Base-by-base conservation (phyloP, 2,329 filamentous ascomycete genomes). In the Cladosporium cucumerinum region DNA sequence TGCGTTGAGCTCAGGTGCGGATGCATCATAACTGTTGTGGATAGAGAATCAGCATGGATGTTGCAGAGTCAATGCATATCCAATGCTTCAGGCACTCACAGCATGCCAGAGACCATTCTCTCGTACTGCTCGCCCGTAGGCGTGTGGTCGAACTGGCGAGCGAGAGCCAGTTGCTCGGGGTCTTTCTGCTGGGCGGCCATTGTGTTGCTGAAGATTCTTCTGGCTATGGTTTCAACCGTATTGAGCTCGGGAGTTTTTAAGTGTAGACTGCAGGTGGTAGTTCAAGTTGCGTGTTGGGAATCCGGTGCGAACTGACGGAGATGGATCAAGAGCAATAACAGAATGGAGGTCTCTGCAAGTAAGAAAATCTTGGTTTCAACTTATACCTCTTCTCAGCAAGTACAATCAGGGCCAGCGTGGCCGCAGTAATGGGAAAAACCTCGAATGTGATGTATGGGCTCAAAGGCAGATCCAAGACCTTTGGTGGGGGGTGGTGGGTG, bases 61-160 rank as follows among this genome's bases (percentile, higher is more conserved):
- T 12, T 12, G 7, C 25, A 12, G 2, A 32, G 8, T n/a, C 30
- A 28, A 21, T n/a, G 34, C 55, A 62, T 46, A 87, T 39, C 25
- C 23, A 11, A 28, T 21, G 28, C 39, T 21, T 2, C 7, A 21
- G 10, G 12, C 36, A 62, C 60, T 55, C 18, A 62, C 60, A 87
- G 78, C 78, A 87, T 85, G 30, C 86, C 85, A 0, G 85, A 87
- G 57, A 88, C 84, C 85, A 88, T 88, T 71, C 84, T 85, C 71
- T 88, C 84, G 62, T 87, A 88, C 66, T 87, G 82, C 8, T 87
- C 85, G 65, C 84, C 83, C 79, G 82, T 85, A 0, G 85, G 85
- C 1, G 83, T 77, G 66, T 86, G 80, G 11, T 80, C 75, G 12
- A 86, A 74, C 36, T 77, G 78, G 68, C 78, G 82, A 18, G 84